Evolutionary conservation across 805 yeast species (phyloP).

Genomic region (Lachancea kluyveri): DNA sequence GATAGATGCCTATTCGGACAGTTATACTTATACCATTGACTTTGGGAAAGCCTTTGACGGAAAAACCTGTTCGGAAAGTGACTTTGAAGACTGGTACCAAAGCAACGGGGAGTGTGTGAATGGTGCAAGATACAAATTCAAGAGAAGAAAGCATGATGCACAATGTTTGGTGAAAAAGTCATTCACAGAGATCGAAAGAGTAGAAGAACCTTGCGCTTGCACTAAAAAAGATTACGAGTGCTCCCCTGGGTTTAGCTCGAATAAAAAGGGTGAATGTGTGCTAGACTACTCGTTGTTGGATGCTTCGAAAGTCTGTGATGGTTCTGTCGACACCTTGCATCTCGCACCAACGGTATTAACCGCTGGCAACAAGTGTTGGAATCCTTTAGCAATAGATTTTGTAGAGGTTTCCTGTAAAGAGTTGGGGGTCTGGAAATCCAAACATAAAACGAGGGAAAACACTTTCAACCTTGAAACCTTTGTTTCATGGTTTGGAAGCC

Average conservation of each 20-base stretch:
- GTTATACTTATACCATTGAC: conserved; percentile 37
- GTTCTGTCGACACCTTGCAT: conserved; percentile 7
- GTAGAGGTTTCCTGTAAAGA: conserved; percentile 28
- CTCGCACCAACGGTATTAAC: conserved; percentile 16
- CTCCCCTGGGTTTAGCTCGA: conserved; percentile 41
- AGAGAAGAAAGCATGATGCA: conserved; percentile 58
- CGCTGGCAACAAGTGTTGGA: conserved; percentile 19
- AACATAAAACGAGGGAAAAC: no score
- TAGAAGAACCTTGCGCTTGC: conserved; percentile 59
- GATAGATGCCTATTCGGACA: conserved; percentile 36
- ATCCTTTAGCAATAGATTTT: conserved; percentile 20
- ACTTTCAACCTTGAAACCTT: no score
- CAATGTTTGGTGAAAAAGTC: conserved; percentile 44
- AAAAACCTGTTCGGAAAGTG: conserved; percentile 39
- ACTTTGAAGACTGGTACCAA: conserved; percentile 56
- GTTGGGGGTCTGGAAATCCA: no score
- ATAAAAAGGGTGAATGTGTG: conserved; percentile 43
- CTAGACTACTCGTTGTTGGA: conserved; percentile 25
- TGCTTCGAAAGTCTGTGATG: conserved; percentile 16
- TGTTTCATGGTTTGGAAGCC: no score
- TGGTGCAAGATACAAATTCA: conserved; percentile 62
- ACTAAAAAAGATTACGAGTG: conserved; percentile 67
- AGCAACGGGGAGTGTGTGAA: conserved; percentile 45
- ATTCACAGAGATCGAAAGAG: conserved; percentile 33
- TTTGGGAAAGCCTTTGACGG: conserved; percentile 49